Conservation (phyloP, 2,329 filamentous ascomycete species). For the Neopestalotiopsis sp. region DNA sequence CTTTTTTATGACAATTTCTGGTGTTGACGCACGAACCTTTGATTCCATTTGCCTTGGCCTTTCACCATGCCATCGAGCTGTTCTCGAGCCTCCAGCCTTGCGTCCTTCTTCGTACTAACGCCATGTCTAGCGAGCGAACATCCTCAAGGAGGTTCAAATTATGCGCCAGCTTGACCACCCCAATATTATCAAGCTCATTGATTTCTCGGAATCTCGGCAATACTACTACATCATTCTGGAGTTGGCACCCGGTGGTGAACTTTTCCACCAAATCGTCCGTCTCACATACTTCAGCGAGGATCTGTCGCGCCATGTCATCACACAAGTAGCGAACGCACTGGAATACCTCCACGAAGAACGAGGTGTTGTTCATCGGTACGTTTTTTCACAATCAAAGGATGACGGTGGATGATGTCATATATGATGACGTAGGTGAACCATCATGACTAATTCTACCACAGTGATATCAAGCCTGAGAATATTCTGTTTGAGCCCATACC, state of each 20-base stretch:
- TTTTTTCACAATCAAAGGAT: slow-evolving; percentile 22
- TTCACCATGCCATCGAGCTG: slow-evolving; percentile 26
- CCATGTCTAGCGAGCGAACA: slow-evolving; percentile 81
- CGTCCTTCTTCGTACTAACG: slow-evolving; percentile 31
- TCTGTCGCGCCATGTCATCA: slow-evolving; percentile 90
- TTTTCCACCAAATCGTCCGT: slow-evolving; percentile 98
- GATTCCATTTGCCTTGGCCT: slow-evolving; percentile 29
- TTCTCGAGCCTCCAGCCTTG: not conserved
- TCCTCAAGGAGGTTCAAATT: slow-evolving; percentile 97
- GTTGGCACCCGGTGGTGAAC: slow-evolving; percentile 90
- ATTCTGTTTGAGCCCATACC: slow-evolving; percentile 89
- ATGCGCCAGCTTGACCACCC: slow-evolving; percentile 97
- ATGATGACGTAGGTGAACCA: slow-evolving; percentile 19
- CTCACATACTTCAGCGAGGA: slow-evolving; percentile 99
- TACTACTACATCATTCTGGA: slow-evolving; percentile 99
- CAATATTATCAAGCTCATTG: slow-evolving; percentile 91
- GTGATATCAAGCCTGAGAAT: slow-evolving; percentile 98
- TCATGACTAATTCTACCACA: slow-evolving; percentile 43
- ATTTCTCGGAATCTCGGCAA: slow-evolving; percentile 90
- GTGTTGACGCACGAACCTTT: slow-evolving; percentile 6
- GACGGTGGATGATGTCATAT: slow-evolving; percentile 35
- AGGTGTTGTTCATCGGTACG: slow-evolving; percentile 95
- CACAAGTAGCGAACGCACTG: slow-evolving; percentile 91
- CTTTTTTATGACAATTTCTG: not conserved
- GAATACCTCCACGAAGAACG: slow-evolving; percentile 94